phyloP scores from a whole-genome alignment of 768 basidiomycete genomes.

The Hericium coralloides region DNA sequence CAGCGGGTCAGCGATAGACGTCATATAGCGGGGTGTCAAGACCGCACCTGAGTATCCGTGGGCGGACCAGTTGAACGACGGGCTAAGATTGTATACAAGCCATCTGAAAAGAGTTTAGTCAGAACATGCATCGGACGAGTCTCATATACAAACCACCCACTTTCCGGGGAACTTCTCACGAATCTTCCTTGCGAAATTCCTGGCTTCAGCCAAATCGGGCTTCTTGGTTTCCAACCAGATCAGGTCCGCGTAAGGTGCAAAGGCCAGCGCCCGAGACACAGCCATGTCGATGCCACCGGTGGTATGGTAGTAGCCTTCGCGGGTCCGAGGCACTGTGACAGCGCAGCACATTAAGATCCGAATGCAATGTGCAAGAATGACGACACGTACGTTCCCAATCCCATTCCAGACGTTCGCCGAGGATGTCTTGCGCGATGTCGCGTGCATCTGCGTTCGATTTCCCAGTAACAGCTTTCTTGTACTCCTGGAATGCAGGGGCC shows the following conservation, averaged over 20 bases:
- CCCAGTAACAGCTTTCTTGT: conserved; percentile 45
- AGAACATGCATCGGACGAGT: conserved; percentile 17
- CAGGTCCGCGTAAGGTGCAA: conserved; percentile 81
- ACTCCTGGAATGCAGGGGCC: conserved; percentile 45
- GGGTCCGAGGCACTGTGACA: conserved; percentile 65
- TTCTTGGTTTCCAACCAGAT: conserved; percentile 90
- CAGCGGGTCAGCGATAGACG: neutral
- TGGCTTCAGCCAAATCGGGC: conserved; percentile 76
- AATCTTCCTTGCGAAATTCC: conserved; percentile 69
- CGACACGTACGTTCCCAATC: conserved; percentile 73
- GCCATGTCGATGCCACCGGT: conserved; percentile 76
- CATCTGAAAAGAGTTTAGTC: conserved; percentile 13
- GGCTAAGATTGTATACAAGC: conserved; percentile 91
- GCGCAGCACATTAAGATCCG: neutral
- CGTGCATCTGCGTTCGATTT: conserved; percentile 71
- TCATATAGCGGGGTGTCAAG: neutral
- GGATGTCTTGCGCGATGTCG: conserved; percentile 60
- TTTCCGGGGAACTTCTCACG: conserved; percentile 65
- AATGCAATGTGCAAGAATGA: neutral
- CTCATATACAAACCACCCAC: conserved; percentile 26
- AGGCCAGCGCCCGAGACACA: conserved; percentile 69
- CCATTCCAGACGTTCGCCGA: conserved; percentile 72
- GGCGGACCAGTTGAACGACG: conserved; percentile 88
- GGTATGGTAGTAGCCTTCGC: conserved; percentile 88
- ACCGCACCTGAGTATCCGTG: conserved; percentile 64